Percentiles rank a stretch among this genome's conserved stretches.
phyloP scores from a whole-genome alignment of 768 basidiomycete genomes.

The Lactarius quietus region DNA sequence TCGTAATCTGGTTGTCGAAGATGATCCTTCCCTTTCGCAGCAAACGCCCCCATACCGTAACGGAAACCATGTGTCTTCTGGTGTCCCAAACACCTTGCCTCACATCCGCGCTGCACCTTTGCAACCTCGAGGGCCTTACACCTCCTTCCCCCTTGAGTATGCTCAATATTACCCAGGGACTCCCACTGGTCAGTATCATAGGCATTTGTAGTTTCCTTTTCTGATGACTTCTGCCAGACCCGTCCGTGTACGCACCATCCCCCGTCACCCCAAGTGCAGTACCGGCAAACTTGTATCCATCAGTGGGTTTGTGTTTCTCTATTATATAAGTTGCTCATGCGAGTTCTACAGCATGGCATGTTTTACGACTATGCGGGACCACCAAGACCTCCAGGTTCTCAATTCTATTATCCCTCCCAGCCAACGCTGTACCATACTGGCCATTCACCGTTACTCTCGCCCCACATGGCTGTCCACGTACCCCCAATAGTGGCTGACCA shows the following conservation, averaged over 20 bases:
- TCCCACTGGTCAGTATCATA: slow-evolving; percentile 35
- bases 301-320: slow-evolving; percentile 37
- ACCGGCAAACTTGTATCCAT: slow-evolving; percentile 47
- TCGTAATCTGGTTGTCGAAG: slow-evolving; percentile 59
- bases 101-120: slow-evolving; percentile 43
- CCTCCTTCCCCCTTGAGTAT: slow-evolving; percentile 55
- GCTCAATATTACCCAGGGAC: slow-evolving; percentile 54
- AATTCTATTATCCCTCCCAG: slow-evolving; percentile 60
- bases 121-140: slow-evolving; percentile 47
- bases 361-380: slow-evolving; percentile 57
- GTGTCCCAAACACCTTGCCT: slow-evolving; percentile 34
- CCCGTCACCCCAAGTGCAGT: slow-evolving; percentile 42
- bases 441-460: slow-evolving; percentile 52
- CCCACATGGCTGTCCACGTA: slow-evolving; percentile 42
- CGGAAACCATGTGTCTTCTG: slow-evolving; percentile 31
- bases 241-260: slow-evolving; percentile 47
- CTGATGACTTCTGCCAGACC: slow-evolving; percentile 49
- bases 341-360: slow-evolving; percentile 43
- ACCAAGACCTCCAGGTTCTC: slow-evolving; percentile 47
- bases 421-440: slow-evolving; percentile 56
- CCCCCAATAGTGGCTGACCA: slow-evolving; percentile 47
- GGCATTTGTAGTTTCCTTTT: slow-evolving; percentile 51
- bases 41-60: slow-evolving; percentile 36
- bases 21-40: slow-evolving; percentile 42
- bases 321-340: slow-evolving; percentile 41